phyloP scores from a whole-genome alignment of 2,329 filamentous ascomycete species.

The Aspergillus novoparasiticus region DNA sequence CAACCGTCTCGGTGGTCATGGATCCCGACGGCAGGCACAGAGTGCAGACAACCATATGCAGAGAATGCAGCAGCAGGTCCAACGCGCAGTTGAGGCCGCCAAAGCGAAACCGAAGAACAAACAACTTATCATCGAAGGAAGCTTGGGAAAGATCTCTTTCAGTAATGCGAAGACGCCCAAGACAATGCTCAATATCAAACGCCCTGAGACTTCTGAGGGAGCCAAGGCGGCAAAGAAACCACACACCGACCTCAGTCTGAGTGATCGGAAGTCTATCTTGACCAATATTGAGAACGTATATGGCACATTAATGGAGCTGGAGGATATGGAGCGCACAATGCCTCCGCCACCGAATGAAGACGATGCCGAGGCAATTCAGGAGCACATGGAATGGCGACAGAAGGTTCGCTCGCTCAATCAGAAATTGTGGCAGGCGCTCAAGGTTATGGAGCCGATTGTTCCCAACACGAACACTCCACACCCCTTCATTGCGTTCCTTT shows the following conservation, averaged over 20 bases:
- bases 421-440: constrained; percentile 81
- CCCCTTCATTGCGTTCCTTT: constrained; percentile 94
- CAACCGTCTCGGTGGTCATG: constrained; percentile 70
- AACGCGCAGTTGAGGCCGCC: constrained; percentile 92
- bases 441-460: constrained; percentile 89
- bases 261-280: constrained; percentile 80
- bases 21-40: constrained; percentile 70
- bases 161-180: constrained; percentile 98
- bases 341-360: constrained; percentile 68
- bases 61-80: constrained; percentile 98
- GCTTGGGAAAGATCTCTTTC: constrained; percentile 96
- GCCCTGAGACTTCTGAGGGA: constrained; percentile 69
- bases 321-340: constrained; percentile 85
- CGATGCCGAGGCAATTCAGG: constrained; percentile 69
- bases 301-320: constrained; percentile 83
- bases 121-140: constrained; percentile 93
- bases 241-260: constrained; percentile 57
- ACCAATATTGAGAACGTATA: constrained; percentile 89
- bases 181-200: constrained; percentile 92
- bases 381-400: constrained; percentile 78
- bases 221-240: constrained; percentile 51
- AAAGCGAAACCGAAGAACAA: constrained; percentile 98
- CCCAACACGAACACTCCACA: constrained; percentile 70
- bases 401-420: constrained; percentile 71
- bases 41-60: constrained; percentile 97